Evolutionary conservation across 2,329 filamentous ascomycete species (phyloP).

Genomic region (Blastomyces gilchristii): DNA sequence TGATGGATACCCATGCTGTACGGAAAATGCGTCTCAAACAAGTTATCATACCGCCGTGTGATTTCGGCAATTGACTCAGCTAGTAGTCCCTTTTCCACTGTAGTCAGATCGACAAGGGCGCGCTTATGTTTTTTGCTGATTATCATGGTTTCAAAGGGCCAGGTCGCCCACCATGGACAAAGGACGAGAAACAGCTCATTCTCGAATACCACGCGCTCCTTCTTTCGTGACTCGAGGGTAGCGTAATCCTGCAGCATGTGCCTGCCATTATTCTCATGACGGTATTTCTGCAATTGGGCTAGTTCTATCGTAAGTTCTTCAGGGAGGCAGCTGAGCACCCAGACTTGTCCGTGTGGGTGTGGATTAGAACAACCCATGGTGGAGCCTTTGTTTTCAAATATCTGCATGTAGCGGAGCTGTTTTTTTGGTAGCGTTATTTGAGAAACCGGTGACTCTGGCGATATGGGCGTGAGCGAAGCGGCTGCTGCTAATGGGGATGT

Average conservation of each 20-base stretch:
- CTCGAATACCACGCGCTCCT: constrained; percentile 78
- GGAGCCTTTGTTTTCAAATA: constrained; percentile 96
- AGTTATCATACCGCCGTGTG: constrained; percentile 84
- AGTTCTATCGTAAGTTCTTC: constrained; percentile 81
- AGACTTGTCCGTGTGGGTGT: constrained; percentile 92
- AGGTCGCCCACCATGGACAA: constrained; percentile 95
- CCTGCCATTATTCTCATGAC: constrained; percentile 56
- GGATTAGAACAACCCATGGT: constrained; percentile 99
- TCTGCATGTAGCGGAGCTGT: constrained; percentile 95
- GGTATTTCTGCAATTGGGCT: constrained; percentile 67
- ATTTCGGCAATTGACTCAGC: constrained; percentile 81
- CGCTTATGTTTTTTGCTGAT: constrained; percentile 75
- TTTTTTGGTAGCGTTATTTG: constrained; percentile 48
- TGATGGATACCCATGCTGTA: constrained; percentile 97
- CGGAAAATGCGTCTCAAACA: constrained; percentile 93
- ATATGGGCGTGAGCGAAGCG: constrained; percentile 47
- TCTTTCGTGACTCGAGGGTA: constrained; percentile 66
- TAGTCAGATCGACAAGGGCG: constrained; percentile 69
- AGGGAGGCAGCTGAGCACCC: constrained; percentile 83
- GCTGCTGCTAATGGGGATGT: constrained; percentile 51
- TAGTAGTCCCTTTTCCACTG: constrained; percentile 59
- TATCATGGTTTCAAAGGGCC: constrained; percentile 94
- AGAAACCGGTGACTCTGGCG: constrained; percentile 38
- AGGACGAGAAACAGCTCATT: constrained; percentile 77
- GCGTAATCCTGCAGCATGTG: constrained; percentile 83